A percentile compares a stretch with the other conserved stretches of the same genome.
Evolutionary conservation across 2,329 filamentous ascomycete genomes (phyloP).

Genomic region (Chrysosphaeria jannelii): DNA sequence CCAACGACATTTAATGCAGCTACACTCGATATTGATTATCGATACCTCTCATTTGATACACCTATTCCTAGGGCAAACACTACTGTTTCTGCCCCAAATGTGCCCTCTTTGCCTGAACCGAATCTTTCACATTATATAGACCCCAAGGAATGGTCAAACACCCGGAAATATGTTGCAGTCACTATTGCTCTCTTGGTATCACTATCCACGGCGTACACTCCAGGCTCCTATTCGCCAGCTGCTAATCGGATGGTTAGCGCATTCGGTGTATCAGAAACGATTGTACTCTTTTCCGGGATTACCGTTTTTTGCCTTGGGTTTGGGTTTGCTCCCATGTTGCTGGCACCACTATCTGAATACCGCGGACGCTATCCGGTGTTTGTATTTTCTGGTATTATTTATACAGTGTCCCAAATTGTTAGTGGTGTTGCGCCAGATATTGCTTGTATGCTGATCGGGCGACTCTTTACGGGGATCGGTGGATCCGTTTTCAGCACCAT

Average conservation of each 20-base stretch:
- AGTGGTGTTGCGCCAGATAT: constrained; percentile 42
- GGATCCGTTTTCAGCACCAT: constrained; percentile 60
- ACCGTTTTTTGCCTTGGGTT: constrained; percentile 64
- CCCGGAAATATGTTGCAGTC: constrained; percentile 40
- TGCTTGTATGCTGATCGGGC: constrained; percentile 41
- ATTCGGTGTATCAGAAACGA: constrained; percentile 35
- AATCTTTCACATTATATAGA: constrained; percentile 35
- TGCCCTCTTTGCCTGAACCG: constrained; percentile 14
- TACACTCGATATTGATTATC: constrained; percentile 8
- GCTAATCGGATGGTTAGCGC: constrained; percentile 30
- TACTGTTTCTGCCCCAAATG: constrained; percentile 4
- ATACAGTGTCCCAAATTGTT: constrained; percentile 37
- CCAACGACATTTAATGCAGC: too few relatives aligned
- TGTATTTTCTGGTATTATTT: constrained; percentile 39
- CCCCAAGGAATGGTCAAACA: constrained; percentile 42
- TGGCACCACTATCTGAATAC: constrained; percentile 69
- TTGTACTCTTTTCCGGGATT: constrained; percentile 31
- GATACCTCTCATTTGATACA: constrained; percentile 14
- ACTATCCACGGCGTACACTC: constrained; percentile 46
- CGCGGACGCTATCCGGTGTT: constrained; percentile 70
- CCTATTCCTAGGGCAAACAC: constrained; percentile 8
- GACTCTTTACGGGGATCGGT: constrained; percentile 52
- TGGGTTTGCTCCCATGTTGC: constrained; percentile 54
- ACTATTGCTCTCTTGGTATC: constrained; percentile 50
- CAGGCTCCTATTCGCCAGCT: constrained; percentile 51